Base-by-base conservation (phyloP, 2,329 filamentous ascomycete genomes). In the Xenoacremonium recifei region DNA sequence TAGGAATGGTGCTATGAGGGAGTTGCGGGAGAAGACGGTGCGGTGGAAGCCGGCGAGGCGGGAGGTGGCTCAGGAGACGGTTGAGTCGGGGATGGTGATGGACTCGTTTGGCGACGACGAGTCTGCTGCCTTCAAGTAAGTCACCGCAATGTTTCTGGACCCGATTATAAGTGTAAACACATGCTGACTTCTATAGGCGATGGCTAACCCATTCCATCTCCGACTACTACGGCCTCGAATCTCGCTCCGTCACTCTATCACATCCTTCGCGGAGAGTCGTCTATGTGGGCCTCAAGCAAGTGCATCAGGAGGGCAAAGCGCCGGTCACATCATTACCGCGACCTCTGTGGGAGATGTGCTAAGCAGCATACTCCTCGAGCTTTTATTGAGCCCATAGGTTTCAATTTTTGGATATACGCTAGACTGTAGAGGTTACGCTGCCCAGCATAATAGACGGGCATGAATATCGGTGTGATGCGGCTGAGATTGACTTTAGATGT, bases 131-230 rank as follows among this genome's bases (percentile, higher is more conserved):
- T 96, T 96, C 70, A 90, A 88, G 84, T 92, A 69, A 58, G 84
- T 77, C 39, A 29, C 35, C 23, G 39, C 31, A 19, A 21, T 27
- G 35, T 33, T 6, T 9, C 23, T 27, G 13, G 23, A 9, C 23
- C 9, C 13, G 23, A 27, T 27, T n/a, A n/a, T n/a, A n/a, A 27
- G 23, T 27, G 23, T 9, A 27, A 13, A 13, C 23, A 15, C n/a
- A 7, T 39, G 34, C 46, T 53, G 30, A 55, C 41, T 21, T 16
- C n/a, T 33, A 4, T 15, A 92, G 87, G 53, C 87, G 92, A 50
- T 97, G 91, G 87, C 79, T 97, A 40, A 89, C 95, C 2, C 91
- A 97, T 66, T 87, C 88, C 44, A 91, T 97, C 49, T 92, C 89
- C 9, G 81, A 85, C 30, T 97, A 97, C 65, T 97, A 97, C 61